Evolutionary conservation across 768 basidiomycete species (phyloP).

Genomic region (Serendipita indica): DNA sequence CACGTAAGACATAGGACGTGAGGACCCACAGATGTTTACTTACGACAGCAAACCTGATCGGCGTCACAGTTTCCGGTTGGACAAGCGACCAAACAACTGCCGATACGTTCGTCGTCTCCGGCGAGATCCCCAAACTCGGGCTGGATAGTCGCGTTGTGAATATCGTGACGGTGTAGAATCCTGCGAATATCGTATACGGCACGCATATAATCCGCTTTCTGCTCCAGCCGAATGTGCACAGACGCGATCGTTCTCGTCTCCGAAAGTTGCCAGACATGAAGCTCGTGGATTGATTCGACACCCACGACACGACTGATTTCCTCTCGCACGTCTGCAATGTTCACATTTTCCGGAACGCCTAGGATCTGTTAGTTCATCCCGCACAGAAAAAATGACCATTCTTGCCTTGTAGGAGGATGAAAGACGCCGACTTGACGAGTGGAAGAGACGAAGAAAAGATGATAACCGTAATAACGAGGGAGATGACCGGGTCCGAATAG

Average conservation of each 20-base stretch:
- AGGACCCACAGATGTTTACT: background rate
- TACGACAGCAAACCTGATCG: constrained; percentile 1
- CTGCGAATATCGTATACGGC: constrained; percentile 72
- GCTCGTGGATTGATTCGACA: constrained; percentile 77
- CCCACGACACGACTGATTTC: constrained; percentile 73
- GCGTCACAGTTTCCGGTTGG: background rate
- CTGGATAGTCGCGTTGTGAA: constrained; percentile 90
- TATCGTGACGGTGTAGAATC: constrained; percentile 76
- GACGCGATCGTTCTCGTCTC: constrained; percentile 91
- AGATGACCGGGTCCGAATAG: constrained; percentile 88
- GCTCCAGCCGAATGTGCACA: constrained; percentile 80
- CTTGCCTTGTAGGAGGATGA: constrained; percentile 31
- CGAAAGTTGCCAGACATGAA: constrained; percentile 96
- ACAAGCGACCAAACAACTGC: background rate
- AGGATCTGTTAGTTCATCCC: constrained; percentile 88
- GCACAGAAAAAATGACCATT: constrained; percentile 34
- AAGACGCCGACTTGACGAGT: constrained; percentile 24
- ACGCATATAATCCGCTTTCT: constrained; percentile 79
- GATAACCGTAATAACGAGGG: constrained; percentile 85
- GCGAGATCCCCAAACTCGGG: constrained; percentile 39
- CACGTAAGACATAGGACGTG: no score
- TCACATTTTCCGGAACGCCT: constrained; percentile 80
- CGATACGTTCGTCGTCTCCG: background rate
- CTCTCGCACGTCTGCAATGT: constrained; percentile 74
- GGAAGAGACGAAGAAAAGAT: constrained; percentile 94